These are phyloP conservation scores for Globisporangium carolinianum DNA, from an alignment of 352 stramenopile species.

Conservation along the genomic window DNA sequence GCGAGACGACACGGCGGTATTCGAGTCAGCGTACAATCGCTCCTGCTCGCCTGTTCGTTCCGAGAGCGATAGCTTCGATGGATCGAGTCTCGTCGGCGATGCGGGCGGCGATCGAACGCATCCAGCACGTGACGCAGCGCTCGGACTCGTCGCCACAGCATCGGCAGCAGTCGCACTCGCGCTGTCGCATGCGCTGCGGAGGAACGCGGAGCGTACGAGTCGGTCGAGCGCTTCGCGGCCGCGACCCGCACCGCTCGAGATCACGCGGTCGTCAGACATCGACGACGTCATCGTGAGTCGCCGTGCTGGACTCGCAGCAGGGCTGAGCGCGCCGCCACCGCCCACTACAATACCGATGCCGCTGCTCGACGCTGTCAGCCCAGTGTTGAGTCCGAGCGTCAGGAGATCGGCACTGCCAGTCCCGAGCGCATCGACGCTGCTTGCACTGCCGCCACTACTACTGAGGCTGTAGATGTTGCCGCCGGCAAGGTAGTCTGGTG, in stretches of 20 bases:
- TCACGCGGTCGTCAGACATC: constrained; percentile 39
- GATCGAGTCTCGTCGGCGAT: too few species aligned
- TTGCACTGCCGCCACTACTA: not conserved
- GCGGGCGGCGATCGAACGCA: too few species aligned
- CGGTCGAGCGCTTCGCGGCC: constrained; percentile 52
- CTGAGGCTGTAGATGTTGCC: constrained; percentile 12
- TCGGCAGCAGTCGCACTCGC: not conserved
- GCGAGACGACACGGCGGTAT: not conserved
- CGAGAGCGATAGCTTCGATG: too few species aligned
- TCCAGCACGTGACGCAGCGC: too few species aligned
- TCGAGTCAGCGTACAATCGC: not conserved
- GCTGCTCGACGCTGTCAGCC: not conserved
- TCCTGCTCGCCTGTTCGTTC: not conserved
- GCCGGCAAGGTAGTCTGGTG: constrained; percentile 62
- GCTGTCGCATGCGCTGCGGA: constrained; percentile 14
- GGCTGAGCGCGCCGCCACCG: not conserved
- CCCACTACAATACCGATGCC: not conserved
- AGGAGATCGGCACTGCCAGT: not conserved
- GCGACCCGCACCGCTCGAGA: constrained; percentile 31
- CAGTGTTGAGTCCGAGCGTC: not conserved
- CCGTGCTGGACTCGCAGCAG: constrained; percentile 6
- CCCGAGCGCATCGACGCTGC: constrained; percentile 8
- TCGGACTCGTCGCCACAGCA: not conserved
- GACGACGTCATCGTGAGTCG: constrained; percentile 18
- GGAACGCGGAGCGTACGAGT: constrained; percentile 41